A percentile compares a stretch with the other conserved stretches of the same genome.
These are phyloP conservation scores for Talaromyces sp. DNA, from an alignment of 2,329 filamentous ascomycete genomes.

Conservation along the genomic window DNA sequence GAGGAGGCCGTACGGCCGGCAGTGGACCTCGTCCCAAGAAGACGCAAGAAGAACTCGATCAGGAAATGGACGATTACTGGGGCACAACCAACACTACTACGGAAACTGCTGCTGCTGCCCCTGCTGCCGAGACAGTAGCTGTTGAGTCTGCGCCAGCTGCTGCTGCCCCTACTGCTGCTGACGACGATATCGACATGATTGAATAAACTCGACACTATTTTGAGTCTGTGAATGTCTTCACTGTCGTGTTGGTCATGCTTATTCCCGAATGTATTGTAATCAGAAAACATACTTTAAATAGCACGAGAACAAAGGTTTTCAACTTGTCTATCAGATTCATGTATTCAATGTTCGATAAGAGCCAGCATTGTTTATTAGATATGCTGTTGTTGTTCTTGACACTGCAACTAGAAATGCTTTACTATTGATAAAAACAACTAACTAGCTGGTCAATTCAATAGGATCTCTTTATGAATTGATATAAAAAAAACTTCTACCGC, in stretches of 20 bases:
- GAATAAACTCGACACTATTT: slow-evolving; percentile 39
- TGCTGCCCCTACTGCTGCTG: slow-evolving; percentile 30
- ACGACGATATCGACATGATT: slow-evolving; percentile 68
- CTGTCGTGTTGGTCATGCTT: not conserved
- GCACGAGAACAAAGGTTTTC: not conserved
- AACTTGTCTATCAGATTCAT: not conserved
- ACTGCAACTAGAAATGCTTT: not conserved
- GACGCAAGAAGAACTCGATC: slow-evolving; percentile 86
- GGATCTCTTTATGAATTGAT: no score
- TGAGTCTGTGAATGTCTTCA: not conserved
- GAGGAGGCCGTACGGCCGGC: slow-evolving; percentile 39
- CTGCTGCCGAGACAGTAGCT: slow-evolving; percentile 19
- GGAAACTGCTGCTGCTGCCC: slow-evolving; percentile 17
- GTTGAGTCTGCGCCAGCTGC: slow-evolving; percentile 20
- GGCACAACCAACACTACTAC: slow-evolving; percentile 42
- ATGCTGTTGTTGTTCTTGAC: not conserved
- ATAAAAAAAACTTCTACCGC: slow-evolving; percentile 40
- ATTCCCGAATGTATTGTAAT: not conserved
- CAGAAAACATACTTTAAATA: not conserved
- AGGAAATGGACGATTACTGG: slow-evolving; percentile 97
- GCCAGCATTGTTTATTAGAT: not conserved
- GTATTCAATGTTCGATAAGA: not conserved
- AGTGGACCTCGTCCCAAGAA: slow-evolving; percentile 62
- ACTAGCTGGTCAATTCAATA: not conserved
- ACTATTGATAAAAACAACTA: not conserved